These are phyloP conservation scores for Mycena vulgaris DNA, from an alignment of 768 basidiomycete genomes.

Conservation along the genomic window DNA sequence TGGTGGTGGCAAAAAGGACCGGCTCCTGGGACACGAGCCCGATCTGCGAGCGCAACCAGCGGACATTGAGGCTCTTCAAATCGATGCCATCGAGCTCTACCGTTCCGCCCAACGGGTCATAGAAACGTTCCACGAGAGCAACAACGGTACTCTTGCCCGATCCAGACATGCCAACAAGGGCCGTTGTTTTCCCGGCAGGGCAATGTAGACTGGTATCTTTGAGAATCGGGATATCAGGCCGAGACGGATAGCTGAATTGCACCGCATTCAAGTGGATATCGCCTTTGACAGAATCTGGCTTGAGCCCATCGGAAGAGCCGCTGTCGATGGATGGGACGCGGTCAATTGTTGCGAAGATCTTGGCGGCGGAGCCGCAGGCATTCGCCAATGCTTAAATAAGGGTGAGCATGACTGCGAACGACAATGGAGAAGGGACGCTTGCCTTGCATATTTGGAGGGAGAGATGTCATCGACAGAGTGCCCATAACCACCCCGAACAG, in stretches of 20 bases:
- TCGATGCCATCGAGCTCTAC: constrained; percentile 84
- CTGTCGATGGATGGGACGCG: constrained; percentile 92
- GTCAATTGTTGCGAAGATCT: constrained; percentile 92
- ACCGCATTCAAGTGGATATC: constrained; percentile 82
- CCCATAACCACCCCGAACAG: too few species aligned
- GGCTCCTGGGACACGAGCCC: constrained; percentile 94
- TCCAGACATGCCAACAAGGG: constrained; percentile 85
- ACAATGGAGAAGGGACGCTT: constrained; percentile 11
- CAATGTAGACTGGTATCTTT: constrained; percentile 78
- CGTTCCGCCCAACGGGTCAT: constrained; percentile 79
- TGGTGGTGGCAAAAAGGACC: constrained; percentile 86
- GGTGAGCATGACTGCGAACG: neutral
- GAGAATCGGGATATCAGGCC: constrained; percentile 84
- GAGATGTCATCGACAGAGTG: too few species aligned
- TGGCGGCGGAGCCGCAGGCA: constrained; percentile 90
- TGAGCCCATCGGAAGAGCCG: constrained; percentile 72
- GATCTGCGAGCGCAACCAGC: constrained; percentile 90
- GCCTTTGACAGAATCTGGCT: constrained; percentile 77
- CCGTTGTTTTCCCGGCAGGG: constrained; percentile 82
- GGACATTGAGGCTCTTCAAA: constrained; percentile 82
- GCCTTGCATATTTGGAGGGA: constrained; percentile 93
- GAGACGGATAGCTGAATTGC: constrained; percentile 89
- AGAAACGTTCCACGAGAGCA: constrained; percentile 88
- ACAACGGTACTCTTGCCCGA: constrained; percentile 86
- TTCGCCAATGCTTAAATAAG: constrained; percentile 73